Conservation (phyloP, 768 basidiomycete genomes). For the Mycena maculata region DNA sequence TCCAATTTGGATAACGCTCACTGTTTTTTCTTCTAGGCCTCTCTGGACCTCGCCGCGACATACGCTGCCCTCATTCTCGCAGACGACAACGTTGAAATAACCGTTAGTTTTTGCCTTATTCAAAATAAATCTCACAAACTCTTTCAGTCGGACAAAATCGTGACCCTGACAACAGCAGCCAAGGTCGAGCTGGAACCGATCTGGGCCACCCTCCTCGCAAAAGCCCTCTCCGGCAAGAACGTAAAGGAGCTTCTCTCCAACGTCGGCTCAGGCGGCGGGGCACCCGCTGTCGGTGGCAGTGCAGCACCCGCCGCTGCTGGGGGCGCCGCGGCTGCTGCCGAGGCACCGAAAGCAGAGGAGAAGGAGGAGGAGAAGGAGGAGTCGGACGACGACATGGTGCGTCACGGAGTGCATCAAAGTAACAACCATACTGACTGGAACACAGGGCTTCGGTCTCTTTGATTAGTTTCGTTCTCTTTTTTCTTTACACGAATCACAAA, state of each 20-base stretch:
- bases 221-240: conserved; percentile 98
- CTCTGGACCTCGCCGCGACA: conserved; percentile 88
- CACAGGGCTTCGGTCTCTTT: too few species aligned
- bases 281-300: conserved; percentile 72
- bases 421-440: too few species aligned
- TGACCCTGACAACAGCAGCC: conserved; percentile 86
- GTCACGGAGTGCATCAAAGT: conserved; percentile 40
- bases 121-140: too few species aligned
- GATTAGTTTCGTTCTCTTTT: too few species aligned
- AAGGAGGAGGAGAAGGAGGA: conserved; percentile 92
- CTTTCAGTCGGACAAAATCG: conserved; percentile 89
- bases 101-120: too few species aligned
- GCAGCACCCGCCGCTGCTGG: conserved; percentile 64
- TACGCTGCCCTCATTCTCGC: conserved; percentile 99
- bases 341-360: conserved; percentile 81
- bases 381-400: conserved; percentile 90
- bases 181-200: conserved; percentile 92
- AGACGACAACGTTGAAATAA: conserved; percentile 97
- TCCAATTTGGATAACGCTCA: conserved; percentile 30
- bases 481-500: too few species aligned
- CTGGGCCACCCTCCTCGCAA: conserved; percentile 97
- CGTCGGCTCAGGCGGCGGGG: conserved; percentile 93
- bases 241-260: conserved; percentile 95
- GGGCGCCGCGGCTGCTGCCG: conserved; percentile 72
- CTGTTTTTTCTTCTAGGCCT: conserved; percentile 47